Evolutionary conservation across 2,329 filamentous ascomycete genomes (phyloP).

Genomic region (Ophiobolus disseminans): DNA sequence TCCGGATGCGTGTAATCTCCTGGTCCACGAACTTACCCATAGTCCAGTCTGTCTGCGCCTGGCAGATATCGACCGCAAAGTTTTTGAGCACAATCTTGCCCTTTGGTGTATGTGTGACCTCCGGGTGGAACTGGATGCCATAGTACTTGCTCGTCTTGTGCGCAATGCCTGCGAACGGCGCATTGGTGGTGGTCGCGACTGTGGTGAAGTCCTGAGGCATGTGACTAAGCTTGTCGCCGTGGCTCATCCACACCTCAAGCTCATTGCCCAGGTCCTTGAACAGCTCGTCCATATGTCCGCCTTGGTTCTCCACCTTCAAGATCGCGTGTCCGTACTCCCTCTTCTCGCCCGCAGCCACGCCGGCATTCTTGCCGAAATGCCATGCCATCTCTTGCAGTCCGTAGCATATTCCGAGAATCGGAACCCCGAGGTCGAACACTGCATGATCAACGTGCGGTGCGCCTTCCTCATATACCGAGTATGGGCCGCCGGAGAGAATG

Average conservation of each 20-base stretch:
- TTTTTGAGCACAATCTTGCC: slow-evolving; percentile 78
- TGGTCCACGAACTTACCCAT: slow-evolving; percentile 84
- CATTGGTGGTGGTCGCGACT: slow-evolving; percentile 78
- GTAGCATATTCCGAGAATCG: slow-evolving; percentile 69
- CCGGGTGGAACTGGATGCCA: slow-evolving; percentile 89
- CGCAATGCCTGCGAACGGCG: slow-evolving; percentile 80
- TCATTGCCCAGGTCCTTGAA: slow-evolving; percentile 77
- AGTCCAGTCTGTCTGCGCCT: slow-evolving; percentile 77
- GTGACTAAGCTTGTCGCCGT: slow-evolving; percentile 81
- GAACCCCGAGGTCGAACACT: slow-evolving; percentile 76
- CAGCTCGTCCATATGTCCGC: slow-evolving; percentile 73
- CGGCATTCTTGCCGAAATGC: slow-evolving; percentile 65
- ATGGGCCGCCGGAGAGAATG: slow-evolving; percentile 75
- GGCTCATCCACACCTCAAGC: slow-evolving; percentile 83
- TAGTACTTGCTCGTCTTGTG: slow-evolving; percentile 74
- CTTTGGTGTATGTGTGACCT: slow-evolving; percentile 75
- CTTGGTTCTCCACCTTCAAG: slow-evolving; percentile 66
- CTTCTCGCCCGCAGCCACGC: slow-evolving; percentile 70
- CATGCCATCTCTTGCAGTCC: slow-evolving; percentile 77
- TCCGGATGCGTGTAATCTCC: slow-evolving; percentile 80
- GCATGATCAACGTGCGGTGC: slow-evolving; percentile 82
- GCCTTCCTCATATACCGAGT: slow-evolving; percentile 81
- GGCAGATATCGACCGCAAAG: slow-evolving; percentile 84
- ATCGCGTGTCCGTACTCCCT: slow-evolving; percentile 76
- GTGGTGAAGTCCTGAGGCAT: slow-evolving; percentile 76